Conservation (phyloP, 2,329 filamentous ascomycete genomes). For the Hymenoscyphus salicellus region DNA sequence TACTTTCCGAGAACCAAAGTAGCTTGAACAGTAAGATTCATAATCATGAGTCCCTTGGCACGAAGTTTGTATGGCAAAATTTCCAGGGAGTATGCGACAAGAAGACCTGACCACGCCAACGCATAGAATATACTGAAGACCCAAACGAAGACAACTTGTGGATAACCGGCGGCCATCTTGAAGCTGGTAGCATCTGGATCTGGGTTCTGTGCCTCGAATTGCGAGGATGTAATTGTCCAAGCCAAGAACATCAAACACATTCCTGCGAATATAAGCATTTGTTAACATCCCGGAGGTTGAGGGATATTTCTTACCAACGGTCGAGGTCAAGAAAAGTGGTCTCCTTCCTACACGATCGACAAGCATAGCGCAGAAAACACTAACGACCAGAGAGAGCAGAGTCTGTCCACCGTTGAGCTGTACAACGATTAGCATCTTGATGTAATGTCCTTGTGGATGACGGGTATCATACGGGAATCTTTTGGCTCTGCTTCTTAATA, state of each 20-base stretch:
- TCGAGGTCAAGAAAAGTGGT: slow-evolving; percentile 49
- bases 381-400: slow-evolving; percentile 50
- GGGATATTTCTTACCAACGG: slow-evolving; percentile 13
- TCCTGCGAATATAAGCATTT: background rate
- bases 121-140: slow-evolving; percentile 51
- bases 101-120: slow-evolving; percentile 55
- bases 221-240: slow-evolving; percentile 48
- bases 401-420: slow-evolving; percentile 37
- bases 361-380: slow-evolving; percentile 53
- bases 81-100: slow-evolving; percentile 53
- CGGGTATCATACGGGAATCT: slow-evolving; percentile 49
- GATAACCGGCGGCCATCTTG: slow-evolving; percentile 38
- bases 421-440: slow-evolving; percentile 36
- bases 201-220: slow-evolving; percentile 39
- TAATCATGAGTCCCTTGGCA: slow-evolving; percentile 51
- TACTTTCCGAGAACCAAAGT: slow-evolving; percentile 59
- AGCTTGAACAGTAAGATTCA: slow-evolving; percentile 63
- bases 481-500: slow-evolving; percentile 42
- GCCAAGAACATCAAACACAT: slow-evolving; percentile 47
- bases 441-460: background rate
- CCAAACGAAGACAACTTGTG: slow-evolving; percentile 48
- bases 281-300: background rate
- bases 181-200: slow-evolving; percentile 31
- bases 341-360: slow-evolving; percentile 55
- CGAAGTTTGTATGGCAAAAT: slow-evolving; percentile 49